Conservation (phyloP, 2,329 filamentous ascomycete genomes). For the Cercospora sp. region DNA sequence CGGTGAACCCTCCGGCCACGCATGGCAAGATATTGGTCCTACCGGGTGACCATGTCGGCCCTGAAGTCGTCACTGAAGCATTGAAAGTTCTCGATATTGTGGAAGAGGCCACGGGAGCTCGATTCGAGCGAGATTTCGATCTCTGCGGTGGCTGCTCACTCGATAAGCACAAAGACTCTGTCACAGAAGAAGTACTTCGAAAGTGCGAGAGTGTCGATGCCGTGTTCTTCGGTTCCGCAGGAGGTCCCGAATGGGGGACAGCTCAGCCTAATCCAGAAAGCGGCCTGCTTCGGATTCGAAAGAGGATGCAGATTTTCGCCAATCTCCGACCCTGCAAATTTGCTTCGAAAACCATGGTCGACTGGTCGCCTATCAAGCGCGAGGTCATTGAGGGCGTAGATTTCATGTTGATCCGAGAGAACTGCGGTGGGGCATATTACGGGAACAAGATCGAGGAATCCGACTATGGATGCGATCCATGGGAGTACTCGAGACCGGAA, state of each 20-base stretch:
- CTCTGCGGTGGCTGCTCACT: constrained; percentile 45
- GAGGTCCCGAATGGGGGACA: constrained; percentile 52
- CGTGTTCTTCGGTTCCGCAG: constrained; percentile 52
- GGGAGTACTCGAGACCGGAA: constrained; percentile 50
- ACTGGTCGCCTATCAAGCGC: constrained; percentile 49
- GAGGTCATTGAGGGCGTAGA: constrained; percentile 50
- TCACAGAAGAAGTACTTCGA: constrained; percentile 49
- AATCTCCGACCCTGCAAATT: constrained; percentile 55
- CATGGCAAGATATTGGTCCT: constrained; percentile 46
- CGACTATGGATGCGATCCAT: constrained; percentile 51
- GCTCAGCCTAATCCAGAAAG: constrained; percentile 48
- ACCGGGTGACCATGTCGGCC: constrained; percentile 52
- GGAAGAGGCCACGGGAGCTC: constrained; percentile 30
- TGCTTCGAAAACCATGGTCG: constrained; percentile 43
- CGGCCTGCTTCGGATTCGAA: constrained; percentile 47
- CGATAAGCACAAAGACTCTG: constrained; percentile 48
- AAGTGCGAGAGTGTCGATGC: constrained; percentile 47
- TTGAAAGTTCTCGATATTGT: constrained; percentile 51
- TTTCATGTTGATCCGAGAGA: constrained; percentile 54
- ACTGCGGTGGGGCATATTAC: constrained; percentile 55
- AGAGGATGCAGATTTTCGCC: constrained; percentile 49
- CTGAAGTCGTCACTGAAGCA: constrained; percentile 54
- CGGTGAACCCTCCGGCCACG: constrained; percentile 3
- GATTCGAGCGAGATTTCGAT: constrained; percentile 39
- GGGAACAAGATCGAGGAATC: constrained; percentile 50